phyloP scores from a whole-genome alignment of 2,329 filamentous ascomycete genomes.

The Aspergillus sp. region DNA sequence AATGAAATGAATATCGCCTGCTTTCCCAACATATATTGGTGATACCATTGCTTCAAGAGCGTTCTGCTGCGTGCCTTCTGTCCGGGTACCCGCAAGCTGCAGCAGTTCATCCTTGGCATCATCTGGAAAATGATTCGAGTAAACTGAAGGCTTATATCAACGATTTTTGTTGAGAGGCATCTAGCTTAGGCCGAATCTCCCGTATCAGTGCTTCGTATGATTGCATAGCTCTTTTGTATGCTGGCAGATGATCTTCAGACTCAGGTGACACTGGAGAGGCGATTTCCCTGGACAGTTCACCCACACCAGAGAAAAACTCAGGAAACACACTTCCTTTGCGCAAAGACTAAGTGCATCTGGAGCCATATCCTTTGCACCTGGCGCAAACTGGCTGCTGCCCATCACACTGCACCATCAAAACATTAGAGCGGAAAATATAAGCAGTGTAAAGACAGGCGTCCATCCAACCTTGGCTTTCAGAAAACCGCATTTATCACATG shows the following conservation, averaged over 20 bases:
- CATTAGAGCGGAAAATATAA: not conserved
- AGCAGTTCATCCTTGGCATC: no score
- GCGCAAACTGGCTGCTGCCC: constrained; percentile 19
- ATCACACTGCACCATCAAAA: constrained; percentile 15
- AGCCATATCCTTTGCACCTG: constrained; percentile 22
- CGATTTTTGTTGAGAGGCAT: not conserved
- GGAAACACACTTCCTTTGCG: constrained; percentile 3
- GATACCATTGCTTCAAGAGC: constrained; percentile 6
- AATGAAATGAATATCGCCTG: constrained; percentile 33
- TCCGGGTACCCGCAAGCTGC: no score
- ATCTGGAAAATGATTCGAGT: no score
- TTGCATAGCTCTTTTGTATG: not conserved
- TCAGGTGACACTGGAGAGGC: no score
- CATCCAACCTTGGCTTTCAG: constrained; percentile 17
- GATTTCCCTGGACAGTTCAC: not conserved
- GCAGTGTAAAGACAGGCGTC: not conserved
- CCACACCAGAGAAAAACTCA: not conserved
- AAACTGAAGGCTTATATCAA: no score
- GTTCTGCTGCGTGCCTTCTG: no score
- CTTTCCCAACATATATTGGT: constrained; percentile 28
- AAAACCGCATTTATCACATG: constrained; percentile 16
- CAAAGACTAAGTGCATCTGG: constrained; percentile 17
- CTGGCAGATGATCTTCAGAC: no score
- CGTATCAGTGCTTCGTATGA: constrained; percentile 12
- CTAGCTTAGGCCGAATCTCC: constrained; percentile 7